phyloP scores from a whole-genome alignment of 1,139 yeast species.

The Zygosaccharomyces pseudobailii region DNA sequence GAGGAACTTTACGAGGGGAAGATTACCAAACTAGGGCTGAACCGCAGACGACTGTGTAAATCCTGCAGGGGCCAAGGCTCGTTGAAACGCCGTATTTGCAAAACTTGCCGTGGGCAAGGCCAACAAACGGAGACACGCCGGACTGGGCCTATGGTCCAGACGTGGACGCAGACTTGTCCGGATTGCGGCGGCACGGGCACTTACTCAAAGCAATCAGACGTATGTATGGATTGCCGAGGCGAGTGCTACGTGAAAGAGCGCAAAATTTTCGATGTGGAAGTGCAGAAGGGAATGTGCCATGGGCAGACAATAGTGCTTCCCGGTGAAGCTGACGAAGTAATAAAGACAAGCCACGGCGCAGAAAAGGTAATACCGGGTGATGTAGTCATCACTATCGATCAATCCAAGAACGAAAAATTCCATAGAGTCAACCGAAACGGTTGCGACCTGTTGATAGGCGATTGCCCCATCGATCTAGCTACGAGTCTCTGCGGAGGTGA shows the following conservation, averaged over 20 bases:
- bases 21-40: slow-evolving; percentile 42
- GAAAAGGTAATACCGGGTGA: slow-evolving; percentile 55
- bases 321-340: slow-evolving; percentile 63
- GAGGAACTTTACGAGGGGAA: slow-evolving; percentile 49
- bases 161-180: slow-evolving; percentile 35
- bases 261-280: slow-evolving; percentile 47
- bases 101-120: slow-evolving; percentile 37
- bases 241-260: slow-evolving; percentile 40
- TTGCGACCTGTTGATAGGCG: slow-evolving; percentile 18
- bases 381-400: slow-evolving; percentile 45
- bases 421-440: slow-evolving; percentile 15
- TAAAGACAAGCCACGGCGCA: slow-evolving; percentile 31
- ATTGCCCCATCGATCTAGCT: slow-evolving; percentile 22
- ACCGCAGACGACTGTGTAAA: slow-evolving; percentile 41
- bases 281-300: slow-evolving; percentile 49
- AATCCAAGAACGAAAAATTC: slow-evolving; percentile 21
- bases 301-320: slow-evolving; percentile 49
- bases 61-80: slow-evolving; percentile 47
- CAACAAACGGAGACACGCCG: slow-evolving; percentile 19
- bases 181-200: slow-evolving; percentile 40
- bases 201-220: slow-evolving; percentile 32
- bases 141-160: slow-evolving; percentile 29
- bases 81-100: slow-evolving; percentile 33
- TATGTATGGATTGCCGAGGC: slow-evolving; percentile 42
- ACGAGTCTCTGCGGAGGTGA: slow-evolving; percentile 32